Percentiles rank a stretch among this genome's conserved stretches.
Evolutionary conservation across 352 stramenopile genomes (phyloP).

Genomic region (Globisporangium sylvaticum): DNA sequence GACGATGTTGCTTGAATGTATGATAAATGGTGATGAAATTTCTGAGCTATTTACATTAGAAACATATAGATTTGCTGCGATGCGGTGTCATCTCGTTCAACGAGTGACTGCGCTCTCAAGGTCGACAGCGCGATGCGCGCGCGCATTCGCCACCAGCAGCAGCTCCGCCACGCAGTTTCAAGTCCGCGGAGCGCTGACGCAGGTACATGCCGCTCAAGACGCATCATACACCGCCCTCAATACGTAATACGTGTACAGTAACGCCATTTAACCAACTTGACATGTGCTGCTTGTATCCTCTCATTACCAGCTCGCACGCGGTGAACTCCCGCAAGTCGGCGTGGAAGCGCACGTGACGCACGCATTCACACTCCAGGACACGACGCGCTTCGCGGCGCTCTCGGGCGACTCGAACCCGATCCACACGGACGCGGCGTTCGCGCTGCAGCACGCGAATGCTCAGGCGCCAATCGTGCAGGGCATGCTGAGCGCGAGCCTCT

Average conservation of each 20-base stretch:
- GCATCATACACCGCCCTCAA: too few species aligned
- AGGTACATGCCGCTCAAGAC: conserved; percentile 9
- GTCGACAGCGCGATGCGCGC: not conserved
- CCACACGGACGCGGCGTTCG: conserved; percentile 54
- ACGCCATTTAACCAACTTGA: not conserved
- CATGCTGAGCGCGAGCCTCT: conserved; percentile 76
- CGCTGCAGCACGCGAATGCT: conserved; percentile 19
- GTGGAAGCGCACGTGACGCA: conserved; percentile 57
- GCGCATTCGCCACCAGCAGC: not conserved
- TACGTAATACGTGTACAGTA: not conserved
- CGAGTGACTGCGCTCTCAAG: not conserved
- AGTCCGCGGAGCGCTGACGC: conserved; percentile 9
- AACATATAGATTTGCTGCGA: too few species aligned
- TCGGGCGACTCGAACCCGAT: conserved; percentile 78
- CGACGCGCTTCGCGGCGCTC: conserved; percentile 51
- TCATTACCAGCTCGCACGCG: conserved; percentile 32
- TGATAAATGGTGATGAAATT: too few species aligned
- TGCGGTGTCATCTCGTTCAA: too few species aligned
- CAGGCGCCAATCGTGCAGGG: conserved; percentile 65
- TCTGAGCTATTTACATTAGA: too few species aligned
- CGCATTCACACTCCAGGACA: conserved; percentile 59
- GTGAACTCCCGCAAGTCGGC: conserved; percentile 43
- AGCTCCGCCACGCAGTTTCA: not conserved
- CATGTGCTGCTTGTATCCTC: not conserved
- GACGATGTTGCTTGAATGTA: too few species aligned